Conservation (phyloP, 1,284 basidiomycete species). For the Coriolopsis trogii region DNA sequence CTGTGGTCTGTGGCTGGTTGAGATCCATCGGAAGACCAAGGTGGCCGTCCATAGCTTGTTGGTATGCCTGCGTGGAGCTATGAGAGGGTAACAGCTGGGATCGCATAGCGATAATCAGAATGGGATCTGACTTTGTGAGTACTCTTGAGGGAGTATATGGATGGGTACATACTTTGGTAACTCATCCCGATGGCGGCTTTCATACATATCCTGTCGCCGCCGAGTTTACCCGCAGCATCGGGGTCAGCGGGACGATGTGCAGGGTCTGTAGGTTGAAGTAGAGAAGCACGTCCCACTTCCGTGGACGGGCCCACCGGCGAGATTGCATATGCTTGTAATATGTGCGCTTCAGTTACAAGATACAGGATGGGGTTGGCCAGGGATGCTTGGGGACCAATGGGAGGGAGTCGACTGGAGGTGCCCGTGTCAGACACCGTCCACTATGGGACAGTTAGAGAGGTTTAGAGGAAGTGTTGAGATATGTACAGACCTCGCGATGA, state of each 20-base stretch:
- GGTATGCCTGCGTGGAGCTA: constrained; percentile 26
- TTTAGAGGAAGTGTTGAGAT: neutral
- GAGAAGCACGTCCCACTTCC: constrained; percentile 26
- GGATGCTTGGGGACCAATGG: constrained; percentile 32
- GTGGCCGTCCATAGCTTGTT: constrained; percentile 49
- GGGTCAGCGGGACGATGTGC: constrained; percentile 29
- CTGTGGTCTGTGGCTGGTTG: constrained; percentile 28
- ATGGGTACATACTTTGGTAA: constrained; percentile 55
- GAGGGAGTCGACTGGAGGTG: constrained; percentile 33
- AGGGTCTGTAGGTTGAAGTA: constrained; percentile 24
- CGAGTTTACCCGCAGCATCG: constrained; percentile 39
- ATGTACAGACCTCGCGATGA: constrained; percentile 58
- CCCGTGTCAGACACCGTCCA: constrained; percentile 36
- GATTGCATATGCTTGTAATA: constrained; percentile 30
- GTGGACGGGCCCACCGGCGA: constrained; percentile 22
- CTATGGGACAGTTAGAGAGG: constrained; percentile 16
- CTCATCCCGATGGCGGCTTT: constrained; percentile 64
- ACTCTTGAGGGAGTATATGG: neutral
- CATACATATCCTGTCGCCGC: constrained; percentile 53
- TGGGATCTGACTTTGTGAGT: constrained; percentile 46
- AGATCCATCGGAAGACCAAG: constrained; percentile 46
- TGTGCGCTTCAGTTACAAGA: constrained; percentile 37
- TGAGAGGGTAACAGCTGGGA: constrained; percentile 39
- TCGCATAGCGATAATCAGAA: constrained; percentile 67
- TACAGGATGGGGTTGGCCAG: constrained; percentile 31